These are phyloP conservation scores for Persicaria tinctoria DNA, from an alignment of 148 eudicot genomes.

Conservation along the genomic window DNA sequence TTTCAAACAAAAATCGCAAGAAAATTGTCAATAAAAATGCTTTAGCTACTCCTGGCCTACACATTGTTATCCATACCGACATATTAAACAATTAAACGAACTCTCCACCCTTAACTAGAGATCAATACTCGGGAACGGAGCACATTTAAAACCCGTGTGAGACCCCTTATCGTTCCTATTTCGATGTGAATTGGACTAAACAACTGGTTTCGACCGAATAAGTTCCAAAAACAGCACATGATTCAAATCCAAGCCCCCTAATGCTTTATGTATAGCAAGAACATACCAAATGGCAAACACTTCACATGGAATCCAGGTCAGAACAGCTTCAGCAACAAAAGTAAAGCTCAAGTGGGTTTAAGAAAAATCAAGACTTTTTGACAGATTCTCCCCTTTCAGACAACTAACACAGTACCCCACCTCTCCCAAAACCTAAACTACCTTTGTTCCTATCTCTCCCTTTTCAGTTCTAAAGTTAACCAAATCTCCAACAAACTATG, in stretches of 20 bases:
- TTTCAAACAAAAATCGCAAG: background rate
- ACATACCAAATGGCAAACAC: background rate
- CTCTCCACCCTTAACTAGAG: too few species aligned
- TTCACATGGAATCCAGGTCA: conserved; percentile 10
- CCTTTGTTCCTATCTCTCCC: background rate
- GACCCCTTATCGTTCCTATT: too few species aligned
- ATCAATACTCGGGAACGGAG: too few species aligned
- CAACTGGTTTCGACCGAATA: background rate
- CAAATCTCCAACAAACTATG: background rate
- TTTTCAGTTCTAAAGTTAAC: background rate
- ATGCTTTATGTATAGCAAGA: background rate
- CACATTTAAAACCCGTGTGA: too few species aligned
- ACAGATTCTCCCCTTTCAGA: background rate
- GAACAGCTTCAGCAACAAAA: conserved; percentile 6
- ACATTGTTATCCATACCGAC: too few species aligned
- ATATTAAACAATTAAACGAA: too few species aligned
- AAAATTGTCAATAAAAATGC: too few species aligned
- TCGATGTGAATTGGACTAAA: too few species aligned
- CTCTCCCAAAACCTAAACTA: background rate
- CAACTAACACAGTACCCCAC: conserved; percentile 9
- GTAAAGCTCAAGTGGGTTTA: background rate
- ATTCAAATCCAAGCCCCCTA: background rate
- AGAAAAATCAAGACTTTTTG: background rate
- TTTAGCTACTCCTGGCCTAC: too few species aligned
- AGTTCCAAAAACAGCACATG: background rate